Base-by-base conservation (phyloP, 768 basidiomycete genomes). In the Naematelia encephala region DNA sequence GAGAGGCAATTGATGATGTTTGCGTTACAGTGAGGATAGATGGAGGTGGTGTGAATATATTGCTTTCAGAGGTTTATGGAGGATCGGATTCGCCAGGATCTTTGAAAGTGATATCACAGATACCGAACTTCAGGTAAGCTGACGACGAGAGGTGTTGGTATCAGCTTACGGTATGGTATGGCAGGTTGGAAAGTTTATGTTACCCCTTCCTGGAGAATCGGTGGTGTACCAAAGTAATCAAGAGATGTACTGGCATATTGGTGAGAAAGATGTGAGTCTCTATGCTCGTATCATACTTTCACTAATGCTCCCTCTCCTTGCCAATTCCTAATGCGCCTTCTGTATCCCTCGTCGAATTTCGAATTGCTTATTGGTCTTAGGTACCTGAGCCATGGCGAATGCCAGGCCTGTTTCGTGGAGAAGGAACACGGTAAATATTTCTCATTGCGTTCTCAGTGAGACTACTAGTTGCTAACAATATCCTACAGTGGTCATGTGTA, bases 81-180 rank as follows among this genome's bases (percentile, higher is more conserved):
- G 77, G 2, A 64, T 78, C 16, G 77, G 55, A 5, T 93, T 90
- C 71, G 90, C 87, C 0, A 83, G 91, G 16, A 76, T 94, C 16
- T 89, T 90, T 11, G 83, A 89, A 19, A 86, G 89, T 22, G 85
- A 85, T 29, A 87, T 94, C 62, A 91, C 89, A 23, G 91, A 94
- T 69, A 93, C 91, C 1, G 90, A 93, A 69, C 81, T 91, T 52
- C 91, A 77, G 56, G 68, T 68, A 50, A 28, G 67, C 55, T 39
- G 34, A 8, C 34, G 34, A 16, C 34, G 8, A 39, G 34, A 39
- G 8, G 34, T 3, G 14, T 16, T 39, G 34, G 34, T 16, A 39
- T 39, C 8, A 8, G 8, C 8, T 8, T 39, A 39, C 34, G 34
- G 34, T 39, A 16, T 39, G 1, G 4, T 43, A 5, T 25, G 1